Evolutionary conservation across 495 filamentous ascomycete species (phyloP), one percentile per base, ranked within the genome.

Genomic region (Aspergillus olivimuriae): DNA sequence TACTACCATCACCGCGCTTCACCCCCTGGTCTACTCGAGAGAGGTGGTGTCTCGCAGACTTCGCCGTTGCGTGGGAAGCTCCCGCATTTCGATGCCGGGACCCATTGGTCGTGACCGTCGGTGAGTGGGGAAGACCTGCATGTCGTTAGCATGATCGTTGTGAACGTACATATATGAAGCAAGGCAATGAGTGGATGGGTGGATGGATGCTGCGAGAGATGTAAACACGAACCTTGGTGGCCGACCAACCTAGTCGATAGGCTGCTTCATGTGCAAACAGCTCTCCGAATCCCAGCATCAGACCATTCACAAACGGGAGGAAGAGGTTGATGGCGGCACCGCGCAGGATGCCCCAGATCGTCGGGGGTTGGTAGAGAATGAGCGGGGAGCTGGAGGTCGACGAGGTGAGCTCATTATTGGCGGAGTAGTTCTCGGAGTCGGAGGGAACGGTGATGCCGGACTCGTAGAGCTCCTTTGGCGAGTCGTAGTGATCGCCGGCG

Each of bases 271-370:
- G 90, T 41, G 92, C 92, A 60, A 97, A 84, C 28, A 99, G 69
- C 66, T 99, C 92, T 17, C 92, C 92, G 57, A 99, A 95, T 4
- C 92, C 92, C 42, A 99, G 68, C 92, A 99, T 99, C 66, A 99
- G 74, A 16, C 92, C 92, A 65, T 99, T 99, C 53, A 99, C 80
- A 49, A 99, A 99, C 0, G 92, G 92, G 2, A 99, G 70, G 0
- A 99, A 46, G 6, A 99, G 70, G 61, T 99, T 99, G 66, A 99
- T 97, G 4, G 89, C 89, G 5, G 89, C 88, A 6, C 92, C 88
- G 24, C 91, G 81, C 38, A 96, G 39, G 30, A 99, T 58, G 21
- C 85, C 77, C 85, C 86, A 91, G 23, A 91, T 41, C 0, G 88
- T 92, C 0, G 94, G 90, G 12, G 89, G 87, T 23, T 81, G 77